These are phyloP conservation scores for Choiromyces venosus DNA, from an alignment of 495 filamentous ascomycete species.

Conservation along the genomic window DNA sequence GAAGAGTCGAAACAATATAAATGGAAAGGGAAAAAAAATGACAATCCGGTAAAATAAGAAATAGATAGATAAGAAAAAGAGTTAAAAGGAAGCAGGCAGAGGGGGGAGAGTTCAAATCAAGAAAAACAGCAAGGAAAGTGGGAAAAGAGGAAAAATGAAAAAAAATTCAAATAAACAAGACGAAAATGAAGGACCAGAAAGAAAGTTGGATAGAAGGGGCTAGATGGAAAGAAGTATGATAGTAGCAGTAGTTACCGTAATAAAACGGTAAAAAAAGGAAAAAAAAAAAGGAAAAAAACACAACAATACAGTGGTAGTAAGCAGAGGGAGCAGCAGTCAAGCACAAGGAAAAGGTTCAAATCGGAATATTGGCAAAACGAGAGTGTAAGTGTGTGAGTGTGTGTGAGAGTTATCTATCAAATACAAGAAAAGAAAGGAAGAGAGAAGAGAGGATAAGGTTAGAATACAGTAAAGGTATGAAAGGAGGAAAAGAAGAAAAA, in stretches of 20 bases:
- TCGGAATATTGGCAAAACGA: neutral
- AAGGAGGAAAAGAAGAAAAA: slow-evolving; percentile 15
- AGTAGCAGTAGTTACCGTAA: neutral
- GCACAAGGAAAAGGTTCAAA: neutral
- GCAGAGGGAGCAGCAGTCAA: neutral
- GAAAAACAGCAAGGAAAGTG: slow-evolving; percentile 34
- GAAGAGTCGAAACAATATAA: slow-evolving; percentile 12
- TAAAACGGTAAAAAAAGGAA: too few relatives aligned
- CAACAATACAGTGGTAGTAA: too few relatives aligned
- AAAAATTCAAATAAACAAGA: slow-evolving; percentile 21
- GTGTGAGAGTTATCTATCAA: neutral
- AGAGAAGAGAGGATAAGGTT: slow-evolving; percentile 16
- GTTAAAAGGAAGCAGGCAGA: slow-evolving; percentile 26
- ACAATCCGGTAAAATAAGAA: slow-evolving; percentile 41
- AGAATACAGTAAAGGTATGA: slow-evolving; percentile 21
- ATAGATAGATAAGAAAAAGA: slow-evolving; percentile 32
- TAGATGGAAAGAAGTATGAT: neutral
- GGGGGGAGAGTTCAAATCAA: slow-evolving; percentile 44
- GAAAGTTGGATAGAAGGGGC: neutral
- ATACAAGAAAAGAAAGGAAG: neutral
- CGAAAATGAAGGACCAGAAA: neutral
- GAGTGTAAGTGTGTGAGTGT: neutral
- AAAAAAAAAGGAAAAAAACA: too few relatives aligned
- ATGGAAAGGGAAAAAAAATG: slow-evolving; percentile 9
- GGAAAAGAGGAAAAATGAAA: slow-evolving; percentile 39